Conservation (phyloP, 2,329 filamentous ascomycete genomes). For the Ramularia endophylla region DNA sequence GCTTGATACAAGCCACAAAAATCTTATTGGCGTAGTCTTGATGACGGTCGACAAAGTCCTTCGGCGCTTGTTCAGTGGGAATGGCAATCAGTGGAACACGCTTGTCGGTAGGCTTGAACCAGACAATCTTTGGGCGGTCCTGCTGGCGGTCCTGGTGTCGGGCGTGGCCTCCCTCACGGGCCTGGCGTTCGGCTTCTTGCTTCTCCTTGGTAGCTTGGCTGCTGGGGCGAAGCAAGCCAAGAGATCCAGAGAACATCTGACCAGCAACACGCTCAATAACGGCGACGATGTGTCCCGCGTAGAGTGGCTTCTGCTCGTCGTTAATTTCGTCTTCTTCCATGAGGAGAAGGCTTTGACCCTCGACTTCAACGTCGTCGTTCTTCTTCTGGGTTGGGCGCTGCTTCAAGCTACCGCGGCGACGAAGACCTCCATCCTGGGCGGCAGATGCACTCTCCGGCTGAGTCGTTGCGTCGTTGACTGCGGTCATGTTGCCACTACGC, state of each 20-base stretch:
- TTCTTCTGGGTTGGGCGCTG: conserved; percentile 99
- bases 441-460: conserved; percentile 55
- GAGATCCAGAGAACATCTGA: conserved; percentile 96
- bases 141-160: conserved; percentile 76
- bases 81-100: conserved; percentile 97
- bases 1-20: conserved; percentile 98
- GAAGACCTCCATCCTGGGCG: conserved; percentile 73
- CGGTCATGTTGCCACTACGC: conserved; percentile 67
- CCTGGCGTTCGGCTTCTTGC: conserved; percentile 92
- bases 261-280: conserved; percentile 95
- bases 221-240: conserved; percentile 88
- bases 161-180: conserved; percentile 71
- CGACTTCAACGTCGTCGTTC: conserved; percentile 98
- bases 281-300: conserved; percentile 93
- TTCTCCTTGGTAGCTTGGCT: conserved; percentile 99
- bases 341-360: conserved; percentile 91
- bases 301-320: conserved; percentile 95
- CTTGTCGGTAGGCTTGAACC: conserved; percentile 99
- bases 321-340: conserved; percentile 99
- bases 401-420: conserved; percentile 87
- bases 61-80: conserved; percentile 92
- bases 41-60: conserved; percentile 97
- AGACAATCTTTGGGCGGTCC: conserved; percentile 99
- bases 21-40: conserved; percentile 97
- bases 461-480: conserved; percentile 54